Evolutionary conservation across 1,284 basidiomycete genomes (phyloP).

Genomic region (Sutorius eximius): DNA sequence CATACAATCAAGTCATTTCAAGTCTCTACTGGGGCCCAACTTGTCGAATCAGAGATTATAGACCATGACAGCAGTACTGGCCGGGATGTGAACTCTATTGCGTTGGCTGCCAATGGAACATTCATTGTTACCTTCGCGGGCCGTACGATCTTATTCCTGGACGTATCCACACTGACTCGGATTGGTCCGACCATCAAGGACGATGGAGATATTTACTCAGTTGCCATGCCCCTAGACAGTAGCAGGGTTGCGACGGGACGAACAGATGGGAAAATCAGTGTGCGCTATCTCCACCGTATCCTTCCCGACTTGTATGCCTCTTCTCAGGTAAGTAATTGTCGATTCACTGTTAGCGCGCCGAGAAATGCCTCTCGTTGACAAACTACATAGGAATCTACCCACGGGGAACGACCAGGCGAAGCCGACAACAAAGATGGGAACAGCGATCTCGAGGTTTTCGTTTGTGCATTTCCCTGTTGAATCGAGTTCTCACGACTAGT

Average conservation of each 20-base stretch:
- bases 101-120: neutral
- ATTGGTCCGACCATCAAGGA: neutral
- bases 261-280: neutral
- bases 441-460: neutral
- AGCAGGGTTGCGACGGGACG: neutral
- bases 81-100: neutral
- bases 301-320: neutral
- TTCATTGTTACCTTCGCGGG: neutral
- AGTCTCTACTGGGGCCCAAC: no score
- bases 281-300: neutral
- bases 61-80: no score
- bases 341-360: neutral
- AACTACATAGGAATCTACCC: neutral
- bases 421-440: neutral
- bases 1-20: no score
- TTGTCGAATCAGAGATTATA: no score
- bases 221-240: neutral
- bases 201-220: accelerated
- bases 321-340: neutral
- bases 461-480: no score
- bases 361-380: neutral
- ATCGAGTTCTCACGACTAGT: neutral
- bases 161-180: neutral
- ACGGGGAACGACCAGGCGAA: neutral
- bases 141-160: neutral